phyloP scores from a whole-genome alignment of 2,329 filamentous ascomycete species.

The Blastomyces percursus region DNA sequence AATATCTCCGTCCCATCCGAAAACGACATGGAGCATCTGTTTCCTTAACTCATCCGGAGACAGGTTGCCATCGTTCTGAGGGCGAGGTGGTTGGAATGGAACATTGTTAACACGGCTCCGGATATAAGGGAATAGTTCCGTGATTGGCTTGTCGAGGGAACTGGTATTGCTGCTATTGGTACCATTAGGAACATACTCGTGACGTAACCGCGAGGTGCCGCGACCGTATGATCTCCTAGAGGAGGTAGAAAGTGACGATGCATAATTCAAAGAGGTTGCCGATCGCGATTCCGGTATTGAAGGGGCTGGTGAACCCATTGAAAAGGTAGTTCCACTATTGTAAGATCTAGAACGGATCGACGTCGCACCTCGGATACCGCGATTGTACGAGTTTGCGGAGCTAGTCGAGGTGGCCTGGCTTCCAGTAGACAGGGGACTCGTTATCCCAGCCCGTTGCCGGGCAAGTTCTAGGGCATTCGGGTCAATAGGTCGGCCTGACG shows the following conservation, averaged over 20 bases:
- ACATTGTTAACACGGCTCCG: slow-evolving; percentile 71
- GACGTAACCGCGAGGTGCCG: slow-evolving; percentile 58
- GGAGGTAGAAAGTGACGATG: slow-evolving; percentile 38
- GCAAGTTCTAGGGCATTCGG: slow-evolving; percentile 53
- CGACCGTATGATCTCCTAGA: slow-evolving; percentile 31
- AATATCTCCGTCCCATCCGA: slow-evolving; percentile 85
- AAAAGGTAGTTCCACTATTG: slow-evolving; percentile 38
- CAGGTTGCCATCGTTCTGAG: slow-evolving; percentile 47
- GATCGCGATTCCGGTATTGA: slow-evolving; percentile 24
- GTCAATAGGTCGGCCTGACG: slow-evolving; percentile 63
- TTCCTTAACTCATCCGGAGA: slow-evolving; percentile 67
- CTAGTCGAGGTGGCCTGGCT: slow-evolving; percentile 51
- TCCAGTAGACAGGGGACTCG: slow-evolving; percentile 54
- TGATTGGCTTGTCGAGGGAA: slow-evolving; percentile 58
- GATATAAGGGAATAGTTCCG: slow-evolving; percentile 79
- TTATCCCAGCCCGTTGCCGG: slow-evolving; percentile 51
- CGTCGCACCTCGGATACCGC: slow-evolving; percentile 32
- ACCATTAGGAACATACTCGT: slow-evolving; percentile 64
- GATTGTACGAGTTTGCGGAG: slow-evolving; percentile 37
- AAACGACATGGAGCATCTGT: slow-evolving; percentile 89
- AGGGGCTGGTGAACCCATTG: slow-evolving; percentile 28
- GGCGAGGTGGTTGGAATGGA: slow-evolving; percentile 60
- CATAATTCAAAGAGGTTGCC: slow-evolving; percentile 35
- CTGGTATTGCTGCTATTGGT: background rate
- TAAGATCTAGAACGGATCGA: slow-evolving; percentile 26